Conservation (phyloP, 768 basidiomycete genomes). For the Sporobolomyces pararoseus region DNA sequence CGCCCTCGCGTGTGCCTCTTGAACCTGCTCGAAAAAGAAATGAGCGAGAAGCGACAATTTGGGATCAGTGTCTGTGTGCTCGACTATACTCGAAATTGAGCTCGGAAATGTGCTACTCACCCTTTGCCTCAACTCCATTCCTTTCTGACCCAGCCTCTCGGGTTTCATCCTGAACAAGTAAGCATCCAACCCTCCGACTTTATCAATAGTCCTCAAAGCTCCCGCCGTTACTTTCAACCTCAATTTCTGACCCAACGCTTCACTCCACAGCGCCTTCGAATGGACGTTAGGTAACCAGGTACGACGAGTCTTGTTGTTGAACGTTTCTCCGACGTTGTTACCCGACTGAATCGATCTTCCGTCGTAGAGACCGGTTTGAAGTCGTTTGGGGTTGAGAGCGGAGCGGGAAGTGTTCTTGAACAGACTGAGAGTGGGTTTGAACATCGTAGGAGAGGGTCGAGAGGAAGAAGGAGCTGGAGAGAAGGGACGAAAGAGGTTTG, state of each 20-base stretch:
- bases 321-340: conserved; percentile 78
- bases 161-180: conserved; percentile 56
- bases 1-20: conserved; percentile 29
- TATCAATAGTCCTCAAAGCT: conserved; percentile 76
- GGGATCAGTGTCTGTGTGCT: not conserved
- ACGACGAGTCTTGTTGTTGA: conserved; percentile 78
- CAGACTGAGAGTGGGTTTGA: conserved; percentile 19
- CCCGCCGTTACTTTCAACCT: conserved; percentile 69
- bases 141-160: conserved; percentile 36
- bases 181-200: conserved; percentile 73
- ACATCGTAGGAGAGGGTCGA: conserved; percentile 5
- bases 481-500: not conserved
- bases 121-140: conserved; percentile 33
- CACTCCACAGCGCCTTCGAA: conserved; percentile 66
- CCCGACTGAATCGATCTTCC: conserved; percentile 64
- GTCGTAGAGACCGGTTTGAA: conserved; percentile 75
- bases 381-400: conserved; percentile 72
- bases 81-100: not conserved
- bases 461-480: not conserved
- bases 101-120: conserved; percentile 1
- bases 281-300: conserved; percentile 87
- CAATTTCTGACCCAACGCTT: conserved; percentile 59
- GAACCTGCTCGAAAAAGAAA: conserved; percentile 7
- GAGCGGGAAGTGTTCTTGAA: conserved; percentile 46
- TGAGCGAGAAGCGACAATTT: not conserved